Base-by-base conservation (phyloP, 192 early-diverging fungal genomes). In the Polychytrium aggregatum region DNA sequence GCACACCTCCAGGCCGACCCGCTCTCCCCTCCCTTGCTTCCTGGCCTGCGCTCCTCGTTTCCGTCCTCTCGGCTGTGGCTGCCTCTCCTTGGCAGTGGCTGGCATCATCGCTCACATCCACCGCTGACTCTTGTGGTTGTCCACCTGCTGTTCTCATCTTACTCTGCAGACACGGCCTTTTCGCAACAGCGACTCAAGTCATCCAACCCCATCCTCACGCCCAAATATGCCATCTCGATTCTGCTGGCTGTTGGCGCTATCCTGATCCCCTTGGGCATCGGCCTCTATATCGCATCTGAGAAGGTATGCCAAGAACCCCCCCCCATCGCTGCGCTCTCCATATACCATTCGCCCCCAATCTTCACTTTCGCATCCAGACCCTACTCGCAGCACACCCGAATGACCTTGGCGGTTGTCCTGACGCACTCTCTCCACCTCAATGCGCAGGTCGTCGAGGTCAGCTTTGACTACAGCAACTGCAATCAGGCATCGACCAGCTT, bases 401-500 rank as follows among this genome's bases (percentile, higher is more conserved):
- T 42, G 28, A 8, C 31, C 6, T 33, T 11, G 31, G 7, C n/a
- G 7, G 17, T 41, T 16, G 6, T n/a, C 7, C 7, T 6, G 4
- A 16, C 3, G 4, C 21, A n/a, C 21, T 6, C 3, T 22, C 3
- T 41, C 39, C 39, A 9, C 17, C n/a, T 20, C 39, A 3, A 22
- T 41, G 6, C 17, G 3, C 21, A 6, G 39, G 39, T 29, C 37
- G 14, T 27, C 1, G 37, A 79, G 76, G 84, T 98, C 5, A 74
- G 83, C 38, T 83, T 97, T 57, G 53, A 96, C 21, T 66, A 74
- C 5, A 85, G 97, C 48, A 89, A 99, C 71, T 99, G 97, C 70
- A 96, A 94, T 4, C 47, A 78, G n/a, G n/a, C n/a, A n/a, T n/a
- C n/a, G n/a, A 37, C 97, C 94, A 67, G 44, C 57, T 34, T 11